A percentile compares a stretch with the other conserved stretches of the same genome.
Evolutionary conservation across 2,329 filamentous ascomycete species (phyloP).

Genomic region (Cladosporium austrohemisphaericum): DNA sequence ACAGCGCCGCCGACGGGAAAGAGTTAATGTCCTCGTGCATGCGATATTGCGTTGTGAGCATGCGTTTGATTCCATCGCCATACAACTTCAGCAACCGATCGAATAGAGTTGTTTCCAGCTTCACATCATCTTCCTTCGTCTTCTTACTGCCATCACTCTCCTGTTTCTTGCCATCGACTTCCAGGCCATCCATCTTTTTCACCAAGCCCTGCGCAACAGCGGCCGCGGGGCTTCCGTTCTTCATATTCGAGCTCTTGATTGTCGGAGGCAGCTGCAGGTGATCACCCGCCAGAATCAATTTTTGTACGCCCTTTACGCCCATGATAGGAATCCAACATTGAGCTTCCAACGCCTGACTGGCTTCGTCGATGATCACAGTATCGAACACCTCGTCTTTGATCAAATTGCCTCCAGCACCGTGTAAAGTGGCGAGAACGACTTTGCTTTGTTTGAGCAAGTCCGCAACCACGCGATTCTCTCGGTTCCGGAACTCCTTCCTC

Average conservation of each 20-base stretch:
- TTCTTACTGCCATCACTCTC: slow-evolving; percentile 42
- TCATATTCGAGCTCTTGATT: slow-evolving; percentile 57
- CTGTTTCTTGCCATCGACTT: slow-evolving; percentile 26
- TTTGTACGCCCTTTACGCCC: slow-evolving; percentile 59
- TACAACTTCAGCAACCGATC: slow-evolving; percentile 81
- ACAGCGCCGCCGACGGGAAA: slow-evolving; percentile 86
- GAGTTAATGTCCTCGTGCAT: slow-evolving; percentile 97
- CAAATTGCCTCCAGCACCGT: slow-evolving; percentile 85
- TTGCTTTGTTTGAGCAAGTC: slow-evolving; percentile 72
- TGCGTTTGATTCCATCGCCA: slow-evolving; percentile 78
- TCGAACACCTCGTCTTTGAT: slow-evolving; percentile 79
- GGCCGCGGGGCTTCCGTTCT: not conserved
- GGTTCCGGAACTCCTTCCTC: slow-evolving; percentile 79
- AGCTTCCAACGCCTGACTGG: slow-evolving; percentile 89
- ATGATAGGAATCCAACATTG: slow-evolving; percentile 95
- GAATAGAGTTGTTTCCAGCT: slow-evolving; percentile 84
- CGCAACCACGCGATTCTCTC: slow-evolving; percentile 76
- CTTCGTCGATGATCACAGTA: slow-evolving; percentile 93
- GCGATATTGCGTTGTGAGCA: slow-evolving; percentile 95
- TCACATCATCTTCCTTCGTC: slow-evolving; percentile 32
- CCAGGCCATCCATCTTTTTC: slow-evolving; percentile 14
- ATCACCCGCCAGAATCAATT: slow-evolving; percentile 88
- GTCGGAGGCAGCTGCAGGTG: slow-evolving; percentile 92
- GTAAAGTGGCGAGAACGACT: slow-evolving; percentile 87
- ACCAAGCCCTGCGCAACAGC: slow-evolving; percentile 9